Conservation (phyloP, 1,284 basidiomycete genomes). For the Phellopilus nigrolimitatus region DNA sequence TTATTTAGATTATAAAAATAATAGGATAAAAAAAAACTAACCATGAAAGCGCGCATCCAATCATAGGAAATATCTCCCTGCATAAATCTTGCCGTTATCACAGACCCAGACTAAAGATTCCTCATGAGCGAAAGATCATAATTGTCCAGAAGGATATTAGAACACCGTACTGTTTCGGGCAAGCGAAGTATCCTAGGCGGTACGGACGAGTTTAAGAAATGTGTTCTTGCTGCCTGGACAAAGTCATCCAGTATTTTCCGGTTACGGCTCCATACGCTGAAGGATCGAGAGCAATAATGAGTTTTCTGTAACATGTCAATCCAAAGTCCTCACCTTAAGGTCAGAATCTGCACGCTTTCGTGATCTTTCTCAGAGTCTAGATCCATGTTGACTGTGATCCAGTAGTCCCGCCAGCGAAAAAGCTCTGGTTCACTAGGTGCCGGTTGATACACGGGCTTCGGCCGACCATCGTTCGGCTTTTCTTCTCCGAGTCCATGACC, state of each 20-base stretch:
- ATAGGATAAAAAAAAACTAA: slow-evolving; percentile 1
- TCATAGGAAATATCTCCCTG: slow-evolving; percentile 17
- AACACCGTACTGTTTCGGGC: slow-evolving; percentile 9
- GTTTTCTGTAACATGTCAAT: background rate
- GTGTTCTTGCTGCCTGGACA: slow-evolving; percentile 17
- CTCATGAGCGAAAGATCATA: background rate
- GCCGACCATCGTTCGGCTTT: slow-evolving; percentile 6
- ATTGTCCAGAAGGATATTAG: background rate
- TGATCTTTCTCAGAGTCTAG: background rate
- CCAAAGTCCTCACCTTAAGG: slow-evolving; percentile 10
- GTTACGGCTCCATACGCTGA: slow-evolving; percentile 19
- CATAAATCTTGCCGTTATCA: slow-evolving; percentile 11
- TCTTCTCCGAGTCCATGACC: slow-evolving; percentile 3
- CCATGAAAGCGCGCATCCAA: slow-evolving; percentile 18
- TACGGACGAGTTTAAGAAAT: slow-evolving; percentile 12
- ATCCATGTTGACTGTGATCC: slow-evolving; percentile 16
- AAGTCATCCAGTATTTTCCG: slow-evolving; percentile 19
- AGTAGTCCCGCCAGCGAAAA: slow-evolving; percentile 14
- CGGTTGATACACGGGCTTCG: slow-evolving; percentile 16
- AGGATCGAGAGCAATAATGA: background rate
- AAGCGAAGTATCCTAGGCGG: slow-evolving; percentile 13
- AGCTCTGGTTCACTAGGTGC: slow-evolving; percentile 13
- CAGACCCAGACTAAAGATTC: slow-evolving; percentile 11
- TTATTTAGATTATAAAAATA: background rate
- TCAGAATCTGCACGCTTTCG: slow-evolving; percentile 3